Percentiles rank a stretch among this genome's conserved stretches.
Evolutionary conservation across 2,329 filamentous ascomycete species (phyloP).

Genomic region (Venturia aucupariae): DNA sequence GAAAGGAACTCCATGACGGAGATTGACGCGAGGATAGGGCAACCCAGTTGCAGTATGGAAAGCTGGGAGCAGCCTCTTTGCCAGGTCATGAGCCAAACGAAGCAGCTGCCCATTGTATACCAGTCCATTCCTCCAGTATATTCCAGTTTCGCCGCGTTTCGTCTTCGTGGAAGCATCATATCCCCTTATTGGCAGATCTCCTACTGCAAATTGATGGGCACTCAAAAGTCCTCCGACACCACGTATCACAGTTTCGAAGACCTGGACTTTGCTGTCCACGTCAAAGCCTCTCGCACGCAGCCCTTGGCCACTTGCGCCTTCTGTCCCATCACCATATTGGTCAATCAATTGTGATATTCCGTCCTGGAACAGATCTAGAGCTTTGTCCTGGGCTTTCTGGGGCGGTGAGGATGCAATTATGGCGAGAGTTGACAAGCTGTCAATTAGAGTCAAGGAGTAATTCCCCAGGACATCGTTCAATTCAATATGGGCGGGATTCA

Average conservation of each 20-base stretch:
- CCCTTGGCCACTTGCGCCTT: conserved; percentile 59
- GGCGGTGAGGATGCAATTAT: conserved; percentile 73
- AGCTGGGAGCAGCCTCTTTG: conserved; percentile 73
- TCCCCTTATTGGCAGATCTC: conserved; percentile 75
- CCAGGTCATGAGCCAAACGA: conserved; percentile 80
- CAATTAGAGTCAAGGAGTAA: conserved; percentile 90
- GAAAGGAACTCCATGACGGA: conserved; percentile 84
- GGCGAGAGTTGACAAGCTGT: conserved; percentile 87
- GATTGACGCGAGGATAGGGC: conserved; percentile 88
- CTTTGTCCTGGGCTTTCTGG: conserved; percentile 19
- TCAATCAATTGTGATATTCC: conserved; percentile 67
- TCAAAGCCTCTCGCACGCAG: conserved; percentile 74
- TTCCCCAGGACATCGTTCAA: conserved; percentile 95
- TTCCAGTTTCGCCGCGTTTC: conserved; percentile 33
- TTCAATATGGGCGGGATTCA: conserved; percentile 71
- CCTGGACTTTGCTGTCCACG: conserved; percentile 94
- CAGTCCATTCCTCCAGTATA: conserved; percentile 67
- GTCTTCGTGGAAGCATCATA: conserved; percentile 48
- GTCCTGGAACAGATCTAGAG: conserved; percentile 57
- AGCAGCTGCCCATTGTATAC: conserved; percentile 83
- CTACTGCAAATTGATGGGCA: conserved; percentile 85
- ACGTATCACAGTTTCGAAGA: conserved; percentile 95
- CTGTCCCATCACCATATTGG: conserved; percentile 77
- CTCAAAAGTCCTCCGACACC: conserved; percentile 85
- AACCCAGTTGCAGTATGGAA: conserved; percentile 88